Evolutionary conservation across 2,329 filamentous ascomycete genomes (phyloP).

Genomic region (Botrytis tulipae): DNA sequence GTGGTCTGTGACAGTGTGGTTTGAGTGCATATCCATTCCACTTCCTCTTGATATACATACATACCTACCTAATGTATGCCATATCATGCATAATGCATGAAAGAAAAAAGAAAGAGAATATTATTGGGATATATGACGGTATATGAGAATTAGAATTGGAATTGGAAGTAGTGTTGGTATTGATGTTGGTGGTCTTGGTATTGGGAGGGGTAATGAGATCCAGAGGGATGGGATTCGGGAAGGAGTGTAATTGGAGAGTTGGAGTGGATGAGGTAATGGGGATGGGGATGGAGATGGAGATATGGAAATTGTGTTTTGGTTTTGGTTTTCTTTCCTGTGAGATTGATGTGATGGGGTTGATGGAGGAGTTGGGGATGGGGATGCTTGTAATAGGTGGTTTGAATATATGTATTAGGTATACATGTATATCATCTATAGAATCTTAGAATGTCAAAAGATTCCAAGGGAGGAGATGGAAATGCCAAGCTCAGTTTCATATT

Average conservation of each 20-base stretch:
- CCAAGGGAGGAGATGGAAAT: neutral
- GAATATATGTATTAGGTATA: neutral
- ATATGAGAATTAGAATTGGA: no score
- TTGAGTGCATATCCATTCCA: no score
- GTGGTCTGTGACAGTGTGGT: no score
- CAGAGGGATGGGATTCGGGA: neutral
- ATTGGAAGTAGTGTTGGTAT: neutral
- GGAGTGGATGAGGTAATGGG: no score
- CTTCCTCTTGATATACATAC: no score
- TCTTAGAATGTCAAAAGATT: neutral
- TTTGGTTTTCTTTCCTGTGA: no score
- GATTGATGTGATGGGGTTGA: neutral
- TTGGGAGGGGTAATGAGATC: neutral
- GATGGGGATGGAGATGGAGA: no score
- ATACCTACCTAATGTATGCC: no score
- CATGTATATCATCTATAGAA: neutral
- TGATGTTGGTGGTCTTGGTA: neutral
- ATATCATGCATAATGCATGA: neutral
- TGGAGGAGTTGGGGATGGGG: neutral
- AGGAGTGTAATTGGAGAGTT: neutral
- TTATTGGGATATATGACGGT: neutral
- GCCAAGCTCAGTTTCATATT: neutral
- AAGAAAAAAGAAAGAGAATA: neutral
- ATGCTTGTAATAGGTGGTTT: neutral
- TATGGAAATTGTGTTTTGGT: no score